phyloP scores from a whole-genome alignment of 2,329 filamentous ascomycete genomes.

The Aspergillus piperis region DNA sequence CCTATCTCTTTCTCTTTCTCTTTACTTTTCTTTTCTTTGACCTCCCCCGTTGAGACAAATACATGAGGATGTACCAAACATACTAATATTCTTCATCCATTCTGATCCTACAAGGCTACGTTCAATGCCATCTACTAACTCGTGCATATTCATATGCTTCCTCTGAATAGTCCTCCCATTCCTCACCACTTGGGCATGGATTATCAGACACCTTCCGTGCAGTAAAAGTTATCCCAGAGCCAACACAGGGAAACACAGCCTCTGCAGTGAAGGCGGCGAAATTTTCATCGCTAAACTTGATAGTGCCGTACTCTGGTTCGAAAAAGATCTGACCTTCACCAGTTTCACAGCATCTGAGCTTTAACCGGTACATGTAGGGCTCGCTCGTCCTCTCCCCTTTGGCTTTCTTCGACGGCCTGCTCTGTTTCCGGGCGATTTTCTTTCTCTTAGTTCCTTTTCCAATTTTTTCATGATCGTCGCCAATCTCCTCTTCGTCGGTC shows the following conservation, averaged over 20 bases:
- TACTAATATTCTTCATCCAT: no score
- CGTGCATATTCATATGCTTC: conserved; percentile 10
- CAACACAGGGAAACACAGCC: conserved; percentile 6
- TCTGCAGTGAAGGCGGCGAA: conserved; percentile 12
- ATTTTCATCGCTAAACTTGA: conserved; percentile 15
- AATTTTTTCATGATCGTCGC: neutral
- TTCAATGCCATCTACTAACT: conserved; percentile 11
- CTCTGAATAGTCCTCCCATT: conserved; percentile 18
- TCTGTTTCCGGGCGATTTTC: neutral
- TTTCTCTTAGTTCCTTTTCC: conserved; percentile 5
- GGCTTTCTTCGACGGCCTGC: neutral
- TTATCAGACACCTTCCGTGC: conserved; percentile 11
- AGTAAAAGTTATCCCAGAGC: neutral
- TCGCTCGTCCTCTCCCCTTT: neutral
- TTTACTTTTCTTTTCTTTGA: no score
- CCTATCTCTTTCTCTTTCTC: no score
- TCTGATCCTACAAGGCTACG: neutral
- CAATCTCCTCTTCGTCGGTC: neutral
- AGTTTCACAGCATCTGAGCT: conserved; percentile 12
- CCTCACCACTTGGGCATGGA: conserved; percentile 4
- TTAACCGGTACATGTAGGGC: conserved; percentile 1
- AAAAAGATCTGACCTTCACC: conserved; percentile 12
- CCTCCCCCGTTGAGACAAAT: no score
- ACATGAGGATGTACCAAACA: no score
- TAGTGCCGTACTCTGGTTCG: conserved; percentile 8